These are phyloP conservation scores for Gautieria morchelliformis DNA, from an alignment of 768 basidiomycete genomes.

Conservation along the genomic window DNA sequence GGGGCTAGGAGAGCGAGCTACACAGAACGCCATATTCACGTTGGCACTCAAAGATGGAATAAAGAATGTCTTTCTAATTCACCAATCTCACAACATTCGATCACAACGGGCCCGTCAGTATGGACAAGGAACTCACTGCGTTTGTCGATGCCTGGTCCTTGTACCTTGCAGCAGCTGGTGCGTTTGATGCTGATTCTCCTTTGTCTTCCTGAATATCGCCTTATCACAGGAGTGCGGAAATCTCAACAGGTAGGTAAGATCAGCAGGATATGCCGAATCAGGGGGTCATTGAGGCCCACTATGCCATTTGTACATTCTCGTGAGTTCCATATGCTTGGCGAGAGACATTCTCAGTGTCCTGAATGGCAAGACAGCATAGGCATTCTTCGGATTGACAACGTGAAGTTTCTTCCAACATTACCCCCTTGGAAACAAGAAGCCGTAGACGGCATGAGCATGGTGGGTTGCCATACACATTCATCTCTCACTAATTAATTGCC, in stretches of 20 bases:
- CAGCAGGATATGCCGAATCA: slow-evolving; percentile 1
- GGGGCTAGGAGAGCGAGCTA: too few relatives aligned
- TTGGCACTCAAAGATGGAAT: too few relatives aligned
- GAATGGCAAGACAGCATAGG: background rate
- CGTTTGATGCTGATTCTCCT: background rate
- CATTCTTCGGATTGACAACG: slow-evolving; percentile 7
- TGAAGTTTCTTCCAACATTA: slow-evolving; percentile 2
- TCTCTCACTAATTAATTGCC: background rate
- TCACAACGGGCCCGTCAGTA: too few relatives aligned
- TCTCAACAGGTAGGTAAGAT: too few relatives aligned
- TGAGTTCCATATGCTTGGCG: background rate
- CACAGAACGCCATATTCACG: too few relatives aligned
- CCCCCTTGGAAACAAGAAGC: slow-evolving; percentile 10
- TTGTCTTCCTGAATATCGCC: background rate
- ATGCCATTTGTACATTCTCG: slow-evolving; percentile 7
- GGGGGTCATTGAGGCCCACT: slow-evolving; percentile 4
- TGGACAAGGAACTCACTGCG: too few relatives aligned
- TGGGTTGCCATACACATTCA: background rate
- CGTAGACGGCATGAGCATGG: slow-evolving; percentile 9
- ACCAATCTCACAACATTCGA: too few relatives aligned
- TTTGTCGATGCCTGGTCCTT: too few relatives aligned
- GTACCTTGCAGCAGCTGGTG: too few relatives aligned
- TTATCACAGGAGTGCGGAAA: too few relatives aligned
- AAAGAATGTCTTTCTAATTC: slow-evolving; percentile 19
- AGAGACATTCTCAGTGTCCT: background rate